These are phyloP conservation scores for Apophysomyces ossiformis DNA, from an alignment of 371 early-diverging fungal genomes.

Conservation along the genomic window DNA sequence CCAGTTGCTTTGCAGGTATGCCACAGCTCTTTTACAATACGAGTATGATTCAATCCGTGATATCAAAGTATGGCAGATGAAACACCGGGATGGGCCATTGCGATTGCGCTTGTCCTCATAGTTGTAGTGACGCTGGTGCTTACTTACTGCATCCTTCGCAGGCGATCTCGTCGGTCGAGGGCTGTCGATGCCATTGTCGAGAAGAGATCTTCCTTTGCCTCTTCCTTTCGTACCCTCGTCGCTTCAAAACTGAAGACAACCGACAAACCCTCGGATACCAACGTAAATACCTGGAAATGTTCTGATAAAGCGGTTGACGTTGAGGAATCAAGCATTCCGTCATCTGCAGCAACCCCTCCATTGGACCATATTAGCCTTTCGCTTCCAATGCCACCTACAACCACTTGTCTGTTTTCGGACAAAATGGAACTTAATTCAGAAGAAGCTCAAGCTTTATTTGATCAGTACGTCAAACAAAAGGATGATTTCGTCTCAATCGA, in stretches of 20 bases:
- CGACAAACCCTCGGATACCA: not conserved
- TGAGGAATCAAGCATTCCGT: not conserved
- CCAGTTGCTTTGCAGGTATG: conserved; percentile 1
- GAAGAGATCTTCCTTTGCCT: not conserved
- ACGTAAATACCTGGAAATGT: not conserved
- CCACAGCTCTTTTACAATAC: conserved; percentile 4
- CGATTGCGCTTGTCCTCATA: conserved; percentile 1
- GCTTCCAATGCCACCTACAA: conserved; percentile 33
- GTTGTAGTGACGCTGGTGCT: conserved; percentile 4
- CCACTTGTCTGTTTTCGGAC: conserved; percentile 44
- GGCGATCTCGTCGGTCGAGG: conserved; percentile 1
- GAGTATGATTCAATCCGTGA: conserved; percentile 6
- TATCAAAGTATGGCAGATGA: conserved; percentile 6
- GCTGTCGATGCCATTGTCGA: not conserved
- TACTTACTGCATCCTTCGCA: conserved; percentile 7
- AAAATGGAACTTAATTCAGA: conserved; percentile 46
- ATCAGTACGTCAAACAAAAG: conserved; percentile 28
- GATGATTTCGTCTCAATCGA: conserved; percentile 23
- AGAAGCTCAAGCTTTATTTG: conserved; percentile 35
- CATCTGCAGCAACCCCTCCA: not conserved
- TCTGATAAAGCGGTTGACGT: not conserved
- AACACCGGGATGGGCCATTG: conserved; percentile 3
- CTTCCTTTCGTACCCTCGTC: not conserved
- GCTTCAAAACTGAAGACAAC: not conserved
- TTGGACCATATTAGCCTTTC: conserved; percentile 4